phyloP scores from a whole-genome alignment of 352 stramenopile genomes.

The Phytopythium delawarense region DNA sequence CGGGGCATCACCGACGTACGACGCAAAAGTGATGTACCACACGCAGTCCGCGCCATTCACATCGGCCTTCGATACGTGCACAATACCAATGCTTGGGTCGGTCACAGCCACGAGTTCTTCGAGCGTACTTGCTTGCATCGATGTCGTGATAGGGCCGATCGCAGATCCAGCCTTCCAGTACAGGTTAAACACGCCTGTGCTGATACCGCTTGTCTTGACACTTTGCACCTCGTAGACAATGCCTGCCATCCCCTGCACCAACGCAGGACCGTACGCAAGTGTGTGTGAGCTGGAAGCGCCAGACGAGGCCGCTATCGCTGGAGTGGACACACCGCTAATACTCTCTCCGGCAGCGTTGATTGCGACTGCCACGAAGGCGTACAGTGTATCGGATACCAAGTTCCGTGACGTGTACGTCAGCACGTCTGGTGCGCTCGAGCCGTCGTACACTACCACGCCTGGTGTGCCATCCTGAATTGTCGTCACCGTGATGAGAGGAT shows the following conservation, averaged over 20 bases:
- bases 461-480: slow-evolving; percentile 84
- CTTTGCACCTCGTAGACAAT: slow-evolving; percentile 95
- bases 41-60: slow-evolving; percentile 47
- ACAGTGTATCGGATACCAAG: slow-evolving; percentile 87
- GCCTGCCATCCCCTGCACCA: slow-evolving; percentile 90
- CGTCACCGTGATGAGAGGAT: slow-evolving; percentile 57
- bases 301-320: slow-evolving; percentile 90
- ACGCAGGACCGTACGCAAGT: slow-evolving; percentile 82
- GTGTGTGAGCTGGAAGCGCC: slow-evolving; percentile 86
- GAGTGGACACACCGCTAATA: slow-evolving; percentile 79
- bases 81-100: slow-evolving; percentile 34
- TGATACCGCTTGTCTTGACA: slow-evolving; percentile 51
- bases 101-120: slow-evolving; percentile 29
- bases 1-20: slow-evolving; percentile 74
- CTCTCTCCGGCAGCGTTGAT: slow-evolving; percentile 91
- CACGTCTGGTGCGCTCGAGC: slow-evolving; percentile 73
- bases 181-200: slow-evolving; percentile 44
- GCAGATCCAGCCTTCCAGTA: slow-evolving; percentile 26
- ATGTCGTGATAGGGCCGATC: slow-evolving; percentile 37
- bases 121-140: slow-evolving; percentile 38
- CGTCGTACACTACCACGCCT: slow-evolving; percentile 92
- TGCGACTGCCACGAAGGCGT: slow-evolving; percentile 91
- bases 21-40: slow-evolving; percentile 88
- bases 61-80: slow-evolving; percentile 56
- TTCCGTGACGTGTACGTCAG: slow-evolving; percentile 71